Base-by-base conservation (phyloP, 352 stramenopile genomes). In the Thalassiosira hispida region DNA sequence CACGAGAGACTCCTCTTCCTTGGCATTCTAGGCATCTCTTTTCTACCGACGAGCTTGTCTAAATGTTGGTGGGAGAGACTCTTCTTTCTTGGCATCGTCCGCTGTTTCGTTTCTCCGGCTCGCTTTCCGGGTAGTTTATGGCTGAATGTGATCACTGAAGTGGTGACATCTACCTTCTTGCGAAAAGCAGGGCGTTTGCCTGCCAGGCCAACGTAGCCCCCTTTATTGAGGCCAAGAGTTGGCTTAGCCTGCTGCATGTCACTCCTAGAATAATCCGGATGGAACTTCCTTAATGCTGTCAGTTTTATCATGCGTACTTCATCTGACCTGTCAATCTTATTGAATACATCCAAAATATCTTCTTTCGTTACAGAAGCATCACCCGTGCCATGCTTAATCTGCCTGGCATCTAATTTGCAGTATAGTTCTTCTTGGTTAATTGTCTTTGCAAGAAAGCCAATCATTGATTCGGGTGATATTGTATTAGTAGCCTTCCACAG, bases 341-440 rank as follows among this genome's bases (percentile, higher is more conserved):
- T 42, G 52, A 88, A 80, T 7, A 91, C 69, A 23, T 77, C 55
- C 42, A 88, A 57, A 25, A 93, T 60, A 11, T 77, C 73, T 40
- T 83, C 68, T 35, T 89, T 93, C 9, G 69, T 76, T 14, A 90
- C 73, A 67, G 79, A 60, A 22, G 77, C 61, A 79, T 88, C 75
- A 31, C 84, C 74, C 35, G 80, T 81, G 42, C 59, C 76, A 62
- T 83, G 62, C 12, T 68, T 74, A 63, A 91, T 79, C 53, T 90
- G 72, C 52, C 72, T 66, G 3, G 72, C 59, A 57, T 79, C 61
- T 51, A 93, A 85, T 25, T 70, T 90, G 49, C 87, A 93, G 57
- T 93, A 93, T 18, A 86, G 74, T 64, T 93, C 87, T 67, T 93
- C 87, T 52, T 92, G 87, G 70, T 88, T 76, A 23, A 89, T 60